Base-by-base conservation (phyloP, 176 grass and related monocot species). In the Otatea glauca region DNA sequence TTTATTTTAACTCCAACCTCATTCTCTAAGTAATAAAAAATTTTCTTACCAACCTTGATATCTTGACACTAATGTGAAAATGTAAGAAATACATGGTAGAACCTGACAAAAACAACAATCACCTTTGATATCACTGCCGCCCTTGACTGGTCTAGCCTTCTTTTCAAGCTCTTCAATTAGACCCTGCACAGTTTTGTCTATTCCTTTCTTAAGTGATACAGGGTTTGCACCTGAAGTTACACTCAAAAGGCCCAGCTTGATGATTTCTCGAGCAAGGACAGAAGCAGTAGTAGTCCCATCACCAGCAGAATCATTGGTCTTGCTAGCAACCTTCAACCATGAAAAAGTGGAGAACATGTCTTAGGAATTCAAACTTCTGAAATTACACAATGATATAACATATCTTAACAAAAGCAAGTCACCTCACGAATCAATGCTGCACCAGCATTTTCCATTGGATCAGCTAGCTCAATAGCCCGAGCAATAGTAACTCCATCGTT, bases 241-340 rank as follows among this genome's bases (percentile, higher is more conserved):
- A 67, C 88, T 94, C 63, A 97, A 25, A 72, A 97, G 84, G 14
- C 94, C 94, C 65, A 97, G 83, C 67, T 94, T 97, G 34, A 97
- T 97, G 41, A 97, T 97, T 91, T 97, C 90, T 37, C 86, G 86
- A 68, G 94, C 94, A 73, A 97, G 83, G 69, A 97, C 94, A 63
- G 84, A 92, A 9, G 94, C 94, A 56, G 92, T 94, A 9, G 94
- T 94, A 60, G 94, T 97, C 27, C 94, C 94, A 88, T 97, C 94
- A 85, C 94, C 94, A 65, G 94, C 94, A 38, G 94, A 94, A 63
- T 97, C 94, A 87, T 97, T 94, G 38, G 92, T 97, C 84, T 97
- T 97, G 47, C 94, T 97, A 88, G 90, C 94, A 87, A 97, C 94
- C 94, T 97, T 74, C 71, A 79, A 54, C 1, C 13, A 69, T 43